Base-by-base conservation (phyloP, 2,329 filamentous ascomycete species). In the Rhinocladiella similis region DNA sequence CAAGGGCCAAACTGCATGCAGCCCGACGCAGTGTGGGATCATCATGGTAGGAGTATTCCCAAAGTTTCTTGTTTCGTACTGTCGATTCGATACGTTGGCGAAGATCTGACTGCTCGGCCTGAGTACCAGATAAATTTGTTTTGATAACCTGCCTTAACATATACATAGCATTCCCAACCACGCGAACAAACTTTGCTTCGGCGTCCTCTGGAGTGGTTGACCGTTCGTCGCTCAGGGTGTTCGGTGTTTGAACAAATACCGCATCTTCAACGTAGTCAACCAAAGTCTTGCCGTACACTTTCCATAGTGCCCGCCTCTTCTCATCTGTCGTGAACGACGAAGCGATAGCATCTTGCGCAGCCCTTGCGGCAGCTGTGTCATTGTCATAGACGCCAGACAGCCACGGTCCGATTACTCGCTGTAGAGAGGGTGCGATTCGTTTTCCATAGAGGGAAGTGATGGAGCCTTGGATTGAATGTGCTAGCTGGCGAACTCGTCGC, bases 171-270 rank as follows among this genome's bases (percentile, higher is more conserved):
- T 83, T 83, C 1, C 82, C 80, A n/a, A 84, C 79, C 3, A 97
- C 91, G 46, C 94, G 83, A 59, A 86, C 83, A 73, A 95, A 94
- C 66, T 96, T 97, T 16, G 88, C 83, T 63, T 91, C 83, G 3
- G 91, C 86, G 69, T 99, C 94, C 64, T 97, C 93, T 7, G 83
- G 75, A 57, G 85, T 94, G 3, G 91, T 90, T 1, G 86, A 90
- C 20, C 93, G 83, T 73, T 95, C 90, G 69, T 99, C 94, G 69
- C 92, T 97, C 35, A 99, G 77, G 0, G 90, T 95, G 35, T 87
- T 81, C 2, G 87, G 73, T 0, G 88, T 93, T 72, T 99, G 94
- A 52, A 87, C 83, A 46, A 84, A 74, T 41, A 94, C 83, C 4
- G 91, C 90, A 67, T 90, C 85, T 54, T 83, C 83, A 55, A 91